These are phyloP conservation scores for Debaryomyces singareniensis DNA, from an alignment of 1,139 yeast genomes.

Conservation along the genomic window DNA sequence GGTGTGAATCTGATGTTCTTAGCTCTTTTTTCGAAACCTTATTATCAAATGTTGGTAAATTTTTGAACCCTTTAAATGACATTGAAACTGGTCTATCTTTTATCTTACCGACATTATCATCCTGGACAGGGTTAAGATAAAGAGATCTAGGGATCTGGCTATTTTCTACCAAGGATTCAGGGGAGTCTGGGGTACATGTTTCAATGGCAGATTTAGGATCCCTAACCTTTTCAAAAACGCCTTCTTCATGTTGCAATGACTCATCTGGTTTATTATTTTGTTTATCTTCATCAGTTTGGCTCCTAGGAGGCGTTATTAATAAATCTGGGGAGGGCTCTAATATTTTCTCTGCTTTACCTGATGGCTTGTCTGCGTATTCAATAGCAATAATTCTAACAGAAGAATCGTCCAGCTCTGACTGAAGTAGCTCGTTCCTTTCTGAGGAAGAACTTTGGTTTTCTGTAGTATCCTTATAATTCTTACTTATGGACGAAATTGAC, in stretches of 20 bases:
- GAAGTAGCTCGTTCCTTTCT: constrained; percentile 1
- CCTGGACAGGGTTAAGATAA: constrained; percentile 4
- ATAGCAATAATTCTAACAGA: neutral
- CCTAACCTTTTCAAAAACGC: constrained; percentile 1
- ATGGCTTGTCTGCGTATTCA: neutral
- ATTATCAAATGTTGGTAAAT: constrained; percentile 43
- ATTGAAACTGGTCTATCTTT: constrained; percentile 52
- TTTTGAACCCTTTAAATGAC: constrained; percentile 61
- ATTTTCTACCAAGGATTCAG: constrained; percentile 8
- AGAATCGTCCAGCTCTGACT: neutral
- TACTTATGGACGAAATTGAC: neutral
- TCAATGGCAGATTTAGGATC: constrained; percentile 10
- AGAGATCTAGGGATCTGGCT: constrained; percentile 6
- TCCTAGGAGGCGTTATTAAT: neutral
- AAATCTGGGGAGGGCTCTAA: neutral
- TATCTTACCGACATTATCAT: constrained; percentile 5
- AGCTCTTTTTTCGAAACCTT: constrained; percentile 23
- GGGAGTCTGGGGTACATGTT: constrained; percentile 8
- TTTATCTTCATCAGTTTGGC: neutral
- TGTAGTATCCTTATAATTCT: neutral
- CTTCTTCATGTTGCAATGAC: constrained; percentile 1
- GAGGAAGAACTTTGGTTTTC: neutral
- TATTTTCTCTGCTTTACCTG: neutral
- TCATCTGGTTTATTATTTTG: constrained; percentile 2
- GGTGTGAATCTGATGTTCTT: constrained; percentile 35